Conservation (phyloP, 108 stramenopile genomes). For the Cyclotella atomus region DNA sequence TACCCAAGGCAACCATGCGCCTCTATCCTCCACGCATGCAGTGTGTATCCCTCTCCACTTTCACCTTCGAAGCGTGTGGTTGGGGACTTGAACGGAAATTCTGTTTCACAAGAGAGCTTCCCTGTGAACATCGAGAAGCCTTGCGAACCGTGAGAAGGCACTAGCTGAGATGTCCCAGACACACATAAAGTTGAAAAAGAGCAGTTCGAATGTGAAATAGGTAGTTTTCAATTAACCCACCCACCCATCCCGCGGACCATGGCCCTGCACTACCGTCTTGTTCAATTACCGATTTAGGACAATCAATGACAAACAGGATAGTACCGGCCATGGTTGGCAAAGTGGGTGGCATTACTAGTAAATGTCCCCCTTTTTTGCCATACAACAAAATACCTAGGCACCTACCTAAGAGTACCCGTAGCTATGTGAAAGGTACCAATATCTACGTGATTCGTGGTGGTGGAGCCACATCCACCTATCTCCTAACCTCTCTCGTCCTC, state of each 20-base stretch:
- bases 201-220: conserved; percentile 6
- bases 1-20: too few species aligned
- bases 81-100: conserved; percentile 10
- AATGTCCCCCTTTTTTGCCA: conserved; percentile 5
- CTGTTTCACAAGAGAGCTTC: conserved; percentile 1
- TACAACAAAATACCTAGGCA: background rate
- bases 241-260: background rate
- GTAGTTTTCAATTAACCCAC: background rate
- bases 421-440: too few species aligned
- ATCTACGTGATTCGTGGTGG: too few species aligned
- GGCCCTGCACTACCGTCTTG: background rate
- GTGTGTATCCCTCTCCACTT: too few species aligned
- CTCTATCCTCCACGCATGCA: too few species aligned
- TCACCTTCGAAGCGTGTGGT: background rate
- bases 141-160: conserved; percentile 4
- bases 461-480: too few species aligned
- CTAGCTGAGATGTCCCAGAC: background rate
- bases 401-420: background rate
- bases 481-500: too few species aligned
- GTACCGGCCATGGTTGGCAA: background rate
- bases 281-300: background rate
- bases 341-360: conserved; percentile 2
- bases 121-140: conserved; percentile 4
- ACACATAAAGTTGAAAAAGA: conserved; percentile 8
- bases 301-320: conserved; percentile 3